A percentile compares a stretch with the other conserved stretches of the same genome.
Evolutionary conservation across 2,329 filamentous ascomycete genomes (phyloP).

Genomic region (Setomelanomma holmii): DNA sequence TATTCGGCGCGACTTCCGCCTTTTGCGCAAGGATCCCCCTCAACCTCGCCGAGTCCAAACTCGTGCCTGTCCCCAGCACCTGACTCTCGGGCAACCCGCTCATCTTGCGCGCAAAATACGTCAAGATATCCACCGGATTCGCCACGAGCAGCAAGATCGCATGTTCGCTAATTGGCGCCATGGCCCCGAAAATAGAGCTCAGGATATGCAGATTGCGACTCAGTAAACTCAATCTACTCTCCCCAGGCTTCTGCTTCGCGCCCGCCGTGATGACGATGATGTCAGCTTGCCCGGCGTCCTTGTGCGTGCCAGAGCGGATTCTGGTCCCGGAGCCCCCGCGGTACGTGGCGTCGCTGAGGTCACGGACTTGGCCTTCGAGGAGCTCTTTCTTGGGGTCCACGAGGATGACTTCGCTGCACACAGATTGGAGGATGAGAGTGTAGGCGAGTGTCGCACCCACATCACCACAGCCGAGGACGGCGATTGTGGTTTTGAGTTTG

Average conservation of each 20-base stretch:
- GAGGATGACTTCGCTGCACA: conserved; percentile 60
- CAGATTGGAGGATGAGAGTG: conserved; percentile 59
- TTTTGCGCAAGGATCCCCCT: conserved; percentile 53
- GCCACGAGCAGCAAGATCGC: conserved; percentile 61
- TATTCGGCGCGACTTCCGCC: conserved; percentile 48
- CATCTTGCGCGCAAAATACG: conserved; percentile 57
- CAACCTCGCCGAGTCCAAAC: conserved; percentile 60
- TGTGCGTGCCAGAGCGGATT: conserved; percentile 54
- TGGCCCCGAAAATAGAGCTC: conserved; percentile 55
- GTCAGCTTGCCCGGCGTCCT: conserved; percentile 61
- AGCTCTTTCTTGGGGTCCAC: conserved; percentile 59
- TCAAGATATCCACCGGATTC: conserved; percentile 64
- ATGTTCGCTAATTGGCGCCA: conserved; percentile 58
- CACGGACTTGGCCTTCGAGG: conserved; percentile 59
- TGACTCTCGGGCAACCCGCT: conserved; percentile 58
- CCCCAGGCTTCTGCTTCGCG: conserved; percentile 57
- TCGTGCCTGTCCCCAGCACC: conserved; percentile 62
- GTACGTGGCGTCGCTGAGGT: conserved; percentile 61
- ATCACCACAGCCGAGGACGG: conserved; percentile 60
- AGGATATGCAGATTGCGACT: conserved; percentile 59
- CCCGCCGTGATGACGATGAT: conserved; percentile 63
- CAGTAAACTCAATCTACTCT: conserved; percentile 56
- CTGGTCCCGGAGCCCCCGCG: conserved; percentile 53
- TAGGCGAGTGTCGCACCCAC: conserved; percentile 61
- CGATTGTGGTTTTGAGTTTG: conserved; percentile 51